phyloP scores from a whole-genome alignment of 2,329 filamentous ascomycete species.

The Rhinocladiella mackenziei region DNA sequence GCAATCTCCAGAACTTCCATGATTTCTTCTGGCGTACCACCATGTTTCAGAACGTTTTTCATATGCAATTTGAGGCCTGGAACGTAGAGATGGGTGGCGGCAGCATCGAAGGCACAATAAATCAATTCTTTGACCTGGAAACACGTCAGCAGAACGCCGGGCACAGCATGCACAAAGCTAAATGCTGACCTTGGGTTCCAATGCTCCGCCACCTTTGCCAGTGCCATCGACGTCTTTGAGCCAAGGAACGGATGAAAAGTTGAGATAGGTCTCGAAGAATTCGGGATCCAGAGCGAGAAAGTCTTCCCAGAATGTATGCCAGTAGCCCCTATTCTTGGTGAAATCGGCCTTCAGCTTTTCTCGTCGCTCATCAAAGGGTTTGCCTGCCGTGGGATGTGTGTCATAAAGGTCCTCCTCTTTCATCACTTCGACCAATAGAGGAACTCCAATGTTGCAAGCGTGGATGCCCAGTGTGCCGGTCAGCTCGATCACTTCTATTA shows the following conservation, averaged over 20 bases:
- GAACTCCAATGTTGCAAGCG: constrained; percentile 46
- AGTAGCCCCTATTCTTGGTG: constrained; percentile 45
- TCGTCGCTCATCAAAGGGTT: constrained; percentile 37
- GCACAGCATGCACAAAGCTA: not conserved
- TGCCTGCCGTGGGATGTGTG: constrained; percentile 29
- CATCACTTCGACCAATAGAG: constrained; percentile 46
- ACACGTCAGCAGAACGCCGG: not conserved
- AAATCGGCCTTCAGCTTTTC: constrained; percentile 43
- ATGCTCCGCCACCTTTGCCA: constrained; percentile 33
- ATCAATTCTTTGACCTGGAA: constrained; percentile 43
- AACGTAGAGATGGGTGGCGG: constrained; percentile 47
- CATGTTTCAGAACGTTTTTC: constrained; percentile 46
- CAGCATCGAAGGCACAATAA: constrained; percentile 48
- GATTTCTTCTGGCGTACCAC: constrained; percentile 46
- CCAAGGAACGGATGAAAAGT: constrained; percentile 44
- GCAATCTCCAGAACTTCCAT: constrained; percentile 49
- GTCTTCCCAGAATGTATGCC: constrained; percentile 38
- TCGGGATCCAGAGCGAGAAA: constrained; percentile 39
- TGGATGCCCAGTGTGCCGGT: constrained; percentile 47
- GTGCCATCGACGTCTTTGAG: constrained; percentile 18
- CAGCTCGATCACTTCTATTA: constrained; percentile 47
- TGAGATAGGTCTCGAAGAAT: constrained; percentile 48
- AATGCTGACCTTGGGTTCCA: constrained; percentile 41
- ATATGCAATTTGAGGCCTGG: constrained; percentile 49
- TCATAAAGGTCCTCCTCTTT: constrained; percentile 36